phyloP scores from a whole-genome alignment of 768 basidiomycete genomes.

The Lactarius psammicola region DNA sequence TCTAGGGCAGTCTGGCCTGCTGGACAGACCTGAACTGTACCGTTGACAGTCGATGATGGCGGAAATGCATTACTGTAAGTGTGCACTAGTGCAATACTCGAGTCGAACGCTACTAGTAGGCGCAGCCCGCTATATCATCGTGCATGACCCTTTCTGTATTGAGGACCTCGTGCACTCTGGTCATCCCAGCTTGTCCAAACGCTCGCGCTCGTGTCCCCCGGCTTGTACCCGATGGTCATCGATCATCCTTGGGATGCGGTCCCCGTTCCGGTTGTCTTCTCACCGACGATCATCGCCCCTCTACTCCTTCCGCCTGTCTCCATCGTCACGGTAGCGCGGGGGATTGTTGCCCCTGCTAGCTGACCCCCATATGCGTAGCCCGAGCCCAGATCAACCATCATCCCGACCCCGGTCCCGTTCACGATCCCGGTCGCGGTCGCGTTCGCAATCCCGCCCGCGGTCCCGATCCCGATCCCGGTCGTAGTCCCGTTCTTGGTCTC shows the following conservation, averaged over 20 bases:
- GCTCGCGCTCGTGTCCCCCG: background rate
- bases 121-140: constrained; percentile 26
- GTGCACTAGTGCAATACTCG: too few relatives aligned
- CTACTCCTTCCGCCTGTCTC: constrained; percentile 16
- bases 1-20: background rate
- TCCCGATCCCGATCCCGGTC: too few relatives aligned
- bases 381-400: background rate
- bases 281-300: constrained; percentile 16
- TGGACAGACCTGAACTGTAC: background rate
- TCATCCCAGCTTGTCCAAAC: constrained; percentile 21
- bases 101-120: too few relatives aligned
- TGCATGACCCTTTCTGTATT: constrained; percentile 36
- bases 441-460: too few relatives aligned
- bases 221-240: background rate
- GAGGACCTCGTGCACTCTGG: constrained; percentile 32
- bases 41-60: background rate
- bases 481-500: too few relatives aligned
- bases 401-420: constrained; percentile 28
- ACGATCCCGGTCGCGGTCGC: constrained; percentile 15
- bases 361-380: constrained; percentile 12
- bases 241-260: constrained; percentile 15
- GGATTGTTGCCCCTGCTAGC: background rate
- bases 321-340: constrained; percentile 8
- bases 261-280: constrained; percentile 21
- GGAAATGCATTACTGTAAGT: background rate